These are phyloP conservation scores for Hibiscus mutabilis DNA, from an alignment of 345 rosid species.

Conservation along the genomic window DNA sequence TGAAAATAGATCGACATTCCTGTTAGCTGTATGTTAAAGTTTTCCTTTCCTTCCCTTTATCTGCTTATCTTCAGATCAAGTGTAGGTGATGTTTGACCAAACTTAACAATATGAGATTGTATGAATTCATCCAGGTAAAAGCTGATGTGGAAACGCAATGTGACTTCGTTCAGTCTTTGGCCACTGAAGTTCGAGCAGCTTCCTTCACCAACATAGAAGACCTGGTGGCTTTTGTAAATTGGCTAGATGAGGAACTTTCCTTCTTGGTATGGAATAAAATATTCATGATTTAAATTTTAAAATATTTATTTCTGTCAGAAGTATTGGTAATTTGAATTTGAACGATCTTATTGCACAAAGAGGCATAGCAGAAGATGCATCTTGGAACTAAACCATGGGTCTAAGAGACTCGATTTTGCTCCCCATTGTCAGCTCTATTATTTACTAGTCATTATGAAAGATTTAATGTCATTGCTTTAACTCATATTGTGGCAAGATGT, in stretches of 20 bases:
- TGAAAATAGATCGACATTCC: conserved; percentile 88
- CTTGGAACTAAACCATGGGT: not conserved
- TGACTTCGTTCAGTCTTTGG: conserved; percentile 90
- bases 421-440: not conserved
- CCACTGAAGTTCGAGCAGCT: conserved; percentile 81
- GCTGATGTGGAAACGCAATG: conserved; percentile 99
- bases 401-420: not conserved
- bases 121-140: conserved; percentile 54
- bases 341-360: conserved; percentile 8
- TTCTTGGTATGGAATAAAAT: conserved; percentile 58
- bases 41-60: conserved; percentile 15
- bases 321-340: not conserved
- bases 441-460: not conserved
- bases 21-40: conserved; percentile 61
- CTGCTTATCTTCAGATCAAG: not conserved
- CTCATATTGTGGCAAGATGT: not conserved
- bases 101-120: conserved; percentile 10
- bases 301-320: not conserved
- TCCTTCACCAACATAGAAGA: conserved; percentile 69
- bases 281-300: not conserved
- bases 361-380: conserved; percentile 1
- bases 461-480: not conserved
- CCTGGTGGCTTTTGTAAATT: conserved; percentile 80
- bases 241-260: conserved; percentile 99
- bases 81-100: conserved; percentile 8